These are phyloP conservation scores for Candida morakotiae DNA, from an alignment of 805 yeast genomes.

Conservation along the genomic window DNA sequence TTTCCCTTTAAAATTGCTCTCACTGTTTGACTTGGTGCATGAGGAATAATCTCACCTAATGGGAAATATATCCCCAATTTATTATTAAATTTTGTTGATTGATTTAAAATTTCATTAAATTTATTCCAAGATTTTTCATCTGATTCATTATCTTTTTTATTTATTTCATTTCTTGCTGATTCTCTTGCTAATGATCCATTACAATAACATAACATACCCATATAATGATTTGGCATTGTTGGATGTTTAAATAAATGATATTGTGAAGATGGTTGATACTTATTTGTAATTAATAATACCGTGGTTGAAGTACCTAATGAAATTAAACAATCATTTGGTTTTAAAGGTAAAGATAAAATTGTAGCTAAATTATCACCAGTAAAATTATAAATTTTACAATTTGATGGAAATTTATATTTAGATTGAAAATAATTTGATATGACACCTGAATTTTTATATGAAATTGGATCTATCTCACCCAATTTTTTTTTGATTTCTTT, in stretches of 20 bases:
- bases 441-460: constrained; percentile 45
- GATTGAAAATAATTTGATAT: constrained; percentile 58
- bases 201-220: constrained; percentile 95
- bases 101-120: constrained; percentile 53
- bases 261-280: constrained; percentile 71
- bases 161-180: constrained; percentile 59
- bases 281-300: constrained; percentile 72
- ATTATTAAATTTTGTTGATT: constrained; percentile 29
- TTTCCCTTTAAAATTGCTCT: constrained; percentile 41
- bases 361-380: constrained; percentile 94
- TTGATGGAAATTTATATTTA: constrained; percentile 57
- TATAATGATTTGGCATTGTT: constrained; percentile 65
- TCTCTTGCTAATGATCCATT: constrained; percentile 90
- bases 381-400: constrained; percentile 66
- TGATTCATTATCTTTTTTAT: constrained; percentile 34
- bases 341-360: constrained; percentile 73
- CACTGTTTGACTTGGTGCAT: constrained; percentile 59
- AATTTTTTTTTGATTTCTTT: constrained; percentile 46
- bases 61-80: constrained; percentile 82
- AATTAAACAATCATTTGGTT: constrained; percentile 70
- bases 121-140: constrained; percentile 50
- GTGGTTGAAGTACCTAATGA: constrained; percentile 94
- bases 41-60: constrained; percentile 87
- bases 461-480: constrained; percentile 49
- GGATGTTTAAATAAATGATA: constrained; percentile 89